A percentile compares a stretch with the other conserved stretches of the same genome.
Conservation (phyloP, 2,329 filamentous ascomycete species). For the Fusarium succisae region DNA sequence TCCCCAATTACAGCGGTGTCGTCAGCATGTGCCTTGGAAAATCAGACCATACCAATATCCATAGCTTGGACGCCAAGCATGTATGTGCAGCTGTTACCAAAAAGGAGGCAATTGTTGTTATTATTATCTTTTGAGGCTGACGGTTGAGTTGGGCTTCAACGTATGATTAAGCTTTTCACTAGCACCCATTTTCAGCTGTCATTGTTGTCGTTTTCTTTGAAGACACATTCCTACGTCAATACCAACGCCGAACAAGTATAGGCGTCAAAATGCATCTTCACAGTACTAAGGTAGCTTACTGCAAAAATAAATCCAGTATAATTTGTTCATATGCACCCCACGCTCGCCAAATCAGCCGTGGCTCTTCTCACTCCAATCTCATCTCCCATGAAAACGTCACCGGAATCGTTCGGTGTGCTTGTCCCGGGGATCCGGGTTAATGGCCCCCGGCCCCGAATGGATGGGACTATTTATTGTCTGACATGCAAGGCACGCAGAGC, state of each 20-base stretch:
- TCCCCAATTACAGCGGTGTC: conserved; percentile 27
- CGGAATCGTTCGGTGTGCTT: conserved; percentile 5
- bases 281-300: neutral
- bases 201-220: neutral
- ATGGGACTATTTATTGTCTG: conserved; percentile 23
- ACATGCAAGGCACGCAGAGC: conserved; percentile 32
- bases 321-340: neutral
- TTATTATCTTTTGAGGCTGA: conserved; percentile 12
- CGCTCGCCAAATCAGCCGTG: conserved; percentile 2
- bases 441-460: conserved; percentile 14
- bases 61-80: conserved; percentile 38
- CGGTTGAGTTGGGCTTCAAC: conserved; percentile 13
- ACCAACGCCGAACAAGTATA: neutral
- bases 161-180: neutral
- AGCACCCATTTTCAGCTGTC: neutral
- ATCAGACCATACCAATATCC: conserved; percentile 41
- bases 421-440: conserved; percentile 6
- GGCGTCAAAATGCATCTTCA: neutral
- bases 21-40: conserved; percentile 35
- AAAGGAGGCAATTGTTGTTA: neutral
- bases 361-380: neutral
- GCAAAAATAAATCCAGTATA: neutral
- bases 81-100: conserved; percentile 21
- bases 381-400: neutral
- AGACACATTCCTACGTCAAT: neutral